Evolutionary conservation across 1,284 basidiomycete species (phyloP).

Genomic region (Rhodofomes roseus): DNA sequence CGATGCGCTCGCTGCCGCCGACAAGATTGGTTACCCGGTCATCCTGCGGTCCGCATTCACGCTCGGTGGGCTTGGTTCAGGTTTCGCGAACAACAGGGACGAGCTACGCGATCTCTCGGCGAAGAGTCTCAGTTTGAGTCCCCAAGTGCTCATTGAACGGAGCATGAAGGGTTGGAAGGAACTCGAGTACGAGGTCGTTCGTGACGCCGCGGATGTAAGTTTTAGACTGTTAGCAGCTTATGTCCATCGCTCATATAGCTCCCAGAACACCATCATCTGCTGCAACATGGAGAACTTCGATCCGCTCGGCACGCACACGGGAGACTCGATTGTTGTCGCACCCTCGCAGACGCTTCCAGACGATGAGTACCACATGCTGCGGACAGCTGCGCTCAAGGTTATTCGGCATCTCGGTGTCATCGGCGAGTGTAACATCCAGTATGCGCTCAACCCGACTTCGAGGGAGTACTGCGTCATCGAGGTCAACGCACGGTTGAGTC

Average conservation of each 20-base stretch:
- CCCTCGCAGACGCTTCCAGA: conserved; percentile 98
- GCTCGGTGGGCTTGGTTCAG: conserved; percentile 96
- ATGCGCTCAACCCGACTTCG: conserved; percentile 91
- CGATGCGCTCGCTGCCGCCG: conserved; percentile 89
- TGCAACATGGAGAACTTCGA: conserved; percentile 99
- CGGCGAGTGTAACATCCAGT: conserved; percentile 99
- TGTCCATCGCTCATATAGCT: conserved; percentile 2
- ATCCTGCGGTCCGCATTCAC: conserved; percentile 98
- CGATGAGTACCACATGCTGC: conserved; percentile 98
- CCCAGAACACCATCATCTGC: conserved; percentile 90
- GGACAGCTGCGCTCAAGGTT: conserved; percentile 91
- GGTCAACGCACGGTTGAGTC: conserved; percentile 81
- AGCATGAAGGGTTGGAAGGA: conserved; percentile 99
- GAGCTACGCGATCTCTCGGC: conserved; percentile 95
- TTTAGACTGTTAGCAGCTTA: background rate
- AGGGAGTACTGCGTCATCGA: conserved; percentile 98
- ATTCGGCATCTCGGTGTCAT: conserved; percentile 94
- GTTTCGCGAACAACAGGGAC: conserved; percentile 94
- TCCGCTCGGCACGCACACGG: conserved; percentile 98
- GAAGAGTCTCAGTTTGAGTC: conserved; percentile 86
- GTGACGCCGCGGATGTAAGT: conserved; percentile 90
- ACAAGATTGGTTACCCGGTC: conserved; percentile 94
- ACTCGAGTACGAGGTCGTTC: conserved; percentile 98
- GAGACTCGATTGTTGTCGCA: conserved; percentile 99
- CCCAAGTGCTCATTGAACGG: conserved; percentile 96